phyloP scores from a whole-genome alignment of 345 rosid genomes.

The Aquilaria yunnanensis region DNA sequence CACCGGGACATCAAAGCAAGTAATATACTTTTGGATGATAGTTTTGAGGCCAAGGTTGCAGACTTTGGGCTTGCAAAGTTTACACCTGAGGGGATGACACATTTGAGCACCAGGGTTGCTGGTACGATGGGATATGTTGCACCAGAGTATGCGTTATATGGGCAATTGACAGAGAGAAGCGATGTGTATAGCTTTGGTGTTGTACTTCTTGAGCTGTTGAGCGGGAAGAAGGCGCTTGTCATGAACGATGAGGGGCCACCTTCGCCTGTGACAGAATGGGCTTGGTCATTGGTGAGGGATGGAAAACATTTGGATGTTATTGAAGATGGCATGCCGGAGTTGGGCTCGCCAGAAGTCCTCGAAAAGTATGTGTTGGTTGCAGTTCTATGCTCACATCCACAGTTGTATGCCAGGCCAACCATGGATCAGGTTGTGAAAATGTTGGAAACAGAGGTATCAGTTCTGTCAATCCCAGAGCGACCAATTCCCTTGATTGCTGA shows the following conservation, averaged over 20 bases:
- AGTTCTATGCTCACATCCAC: conserved; percentile 82
- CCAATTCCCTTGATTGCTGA: conserved; percentile 64
- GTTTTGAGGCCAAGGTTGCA: conserved; percentile 71
- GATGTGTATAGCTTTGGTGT: conserved; percentile 93
- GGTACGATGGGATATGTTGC: conserved; percentile 98
- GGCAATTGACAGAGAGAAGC: conserved; percentile 79
- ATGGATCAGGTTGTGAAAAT: conserved; percentile 96
- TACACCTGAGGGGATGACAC: conserved; percentile 72
- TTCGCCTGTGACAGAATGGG: conserved; percentile 75
- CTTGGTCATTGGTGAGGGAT: conserved; percentile 73
- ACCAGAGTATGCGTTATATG: conserved; percentile 90
- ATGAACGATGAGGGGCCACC: conserved; percentile 52
- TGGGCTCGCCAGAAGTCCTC: conserved; percentile 45
- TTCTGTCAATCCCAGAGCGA: conserved; percentile 77
- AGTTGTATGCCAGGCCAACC: conserved; percentile 78
- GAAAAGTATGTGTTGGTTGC: conserved; percentile 87
- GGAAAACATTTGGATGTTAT: conserved; percentile 65
- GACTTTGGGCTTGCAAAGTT: conserved; percentile 94
- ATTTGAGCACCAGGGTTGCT: conserved; percentile 86
- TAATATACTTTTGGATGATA: conserved; percentile 83
- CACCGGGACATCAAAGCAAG: conserved; percentile 90
- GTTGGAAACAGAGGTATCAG: conserved; percentile 68
- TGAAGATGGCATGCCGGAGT: conserved; percentile 67
- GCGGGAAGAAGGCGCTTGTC: conserved; percentile 68
- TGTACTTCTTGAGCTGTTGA: conserved; percentile 85